Evolutionary conservation across 2,329 filamentous ascomycete genomes (phyloP).

Genomic region (Domatiomyces globalis): DNA sequence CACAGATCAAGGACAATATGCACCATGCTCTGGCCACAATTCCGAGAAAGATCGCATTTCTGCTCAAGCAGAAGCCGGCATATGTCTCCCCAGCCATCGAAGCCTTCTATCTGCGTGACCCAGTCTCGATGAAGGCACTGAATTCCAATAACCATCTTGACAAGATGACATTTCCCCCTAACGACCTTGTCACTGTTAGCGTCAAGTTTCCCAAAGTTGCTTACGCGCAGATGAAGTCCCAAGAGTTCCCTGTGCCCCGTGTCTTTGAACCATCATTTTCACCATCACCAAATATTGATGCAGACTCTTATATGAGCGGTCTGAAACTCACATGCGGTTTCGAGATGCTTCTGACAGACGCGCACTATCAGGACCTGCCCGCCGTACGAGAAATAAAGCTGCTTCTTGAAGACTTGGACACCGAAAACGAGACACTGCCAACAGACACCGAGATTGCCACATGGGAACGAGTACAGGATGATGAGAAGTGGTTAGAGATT

Average conservation of each 20-base stretch:
- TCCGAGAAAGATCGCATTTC: conserved; percentile 65
- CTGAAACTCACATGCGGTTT: conserved; percentile 87
- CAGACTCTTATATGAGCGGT: conserved; percentile 29
- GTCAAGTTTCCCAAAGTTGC: conserved; percentile 75
- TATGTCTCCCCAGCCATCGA: conserved; percentile 75
- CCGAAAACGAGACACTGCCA: conserved; percentile 58
- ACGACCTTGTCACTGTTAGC: conserved; percentile 66
- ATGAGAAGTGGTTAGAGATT: conserved; percentile 85
- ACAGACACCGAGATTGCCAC: conserved; percentile 54
- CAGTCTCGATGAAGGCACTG: conserved; percentile 57
- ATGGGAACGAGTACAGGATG: conserved; percentile 63
- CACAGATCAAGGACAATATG: conserved; percentile 56
- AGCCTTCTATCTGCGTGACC: conserved; percentile 82
- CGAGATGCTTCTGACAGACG: conserved; percentile 65
- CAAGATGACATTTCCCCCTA: conserved; percentile 53
- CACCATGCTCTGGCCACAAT: conserved; percentile 62
- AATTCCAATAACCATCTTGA: conserved; percentile 38
- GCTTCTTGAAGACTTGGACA: conserved; percentile 58
- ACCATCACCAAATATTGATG: background rate
- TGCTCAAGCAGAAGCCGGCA: conserved; percentile 61
- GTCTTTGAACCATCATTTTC: conserved; percentile 27
- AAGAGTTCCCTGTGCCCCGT: conserved; percentile 57
- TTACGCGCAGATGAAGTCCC: conserved; percentile 79
- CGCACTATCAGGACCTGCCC: conserved; percentile 53
- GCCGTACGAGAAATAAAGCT: conserved; percentile 61